Base-by-base conservation (phyloP, 2,329 filamentous ascomycete species). In the Davidsoniella australis region DNA sequence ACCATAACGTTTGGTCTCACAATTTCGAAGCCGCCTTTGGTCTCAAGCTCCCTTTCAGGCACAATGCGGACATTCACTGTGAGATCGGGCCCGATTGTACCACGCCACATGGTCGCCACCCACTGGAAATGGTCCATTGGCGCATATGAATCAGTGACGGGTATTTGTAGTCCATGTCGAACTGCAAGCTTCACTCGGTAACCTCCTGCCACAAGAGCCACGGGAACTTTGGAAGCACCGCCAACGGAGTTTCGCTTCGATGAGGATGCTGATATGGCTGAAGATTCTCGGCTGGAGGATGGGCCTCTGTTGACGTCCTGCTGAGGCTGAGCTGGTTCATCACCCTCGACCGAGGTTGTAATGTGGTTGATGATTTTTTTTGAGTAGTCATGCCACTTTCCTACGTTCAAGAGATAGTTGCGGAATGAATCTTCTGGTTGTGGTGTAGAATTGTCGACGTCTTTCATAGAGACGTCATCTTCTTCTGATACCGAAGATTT, bases 101-200 rank as follows among this genome's bases (percentile, higher is more conserved):
- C 85, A 8, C 88, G 79, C 89, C 89, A 96, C 18, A 95, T 73
- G 41, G 84, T 89, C 36, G 89, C 89, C 70, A 91, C 86, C 89
- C 89, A 96, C 63, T 93, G 84, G 87, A 89, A 96, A 65, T 96
- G 89, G 58, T 94, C 87, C n/a, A 83, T 73, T 0, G 84, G 79
- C 14, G 78, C 75, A 62, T 93, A 94, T 5, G 73, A 70, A 59
- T 94, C 87, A 16, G 72, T 68, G 56, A 93, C 86, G 1, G 83
- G 81, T 41, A 88, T 78, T 12, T 72, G 69, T 49, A 75, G 77
- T 1, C 87, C 83, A 61, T 82, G 89, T 44, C 71, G 68, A 60
- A 95, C 84, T 1, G 85, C 81, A 0, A 82, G 74, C 10, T 80
- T 82, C 39, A 95, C 75, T 54, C 86, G 85, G 63, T 86, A 95